Evolutionary conservation across 768 basidiomycete genomes (phyloP), one percentile per base, ranked within the genome.

Genomic region (Panaeolus cyanescens): DNA sequence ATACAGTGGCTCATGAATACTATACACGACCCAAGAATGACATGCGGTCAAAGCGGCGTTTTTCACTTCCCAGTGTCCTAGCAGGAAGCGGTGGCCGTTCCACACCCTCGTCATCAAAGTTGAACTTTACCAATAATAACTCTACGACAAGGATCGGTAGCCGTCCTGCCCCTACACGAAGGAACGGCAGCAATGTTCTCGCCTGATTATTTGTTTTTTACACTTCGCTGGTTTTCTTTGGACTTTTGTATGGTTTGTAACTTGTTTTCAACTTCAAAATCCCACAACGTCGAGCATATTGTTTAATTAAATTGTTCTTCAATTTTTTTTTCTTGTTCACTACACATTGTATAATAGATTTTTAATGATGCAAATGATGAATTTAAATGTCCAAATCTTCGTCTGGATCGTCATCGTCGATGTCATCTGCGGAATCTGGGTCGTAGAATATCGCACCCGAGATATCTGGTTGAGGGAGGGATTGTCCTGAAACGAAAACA

Each of bases 331-430:
- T 39, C 17, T 37, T 22, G 3, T 57, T 30, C 56, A 2, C 13
- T 34, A 36, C 12, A 8, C 8, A 57, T 59, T 59, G 45, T 50
- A 50, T 50, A 50, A 13, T 28, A 2, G 45, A 7, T 25, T 13
- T 50, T 13, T 10, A 50, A 50, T 5, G 2, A 42, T 25, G 3
- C 22, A 25, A 25, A 20, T 32, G 22, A 40, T 25, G 22, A 30
- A 54, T 20, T 71, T 68, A 95, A 60, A 95, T 91, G 68, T 96
- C 92, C 62, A 96, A 77, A 74, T 96, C 95, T 70, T 96, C 95
- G 66, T 97, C 95, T 20, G 95, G 95, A 78, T 97, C 95, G 59
- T 96, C 95, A 58, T 96, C 95, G 70, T 97, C 95, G 55, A 96
- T 85, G 65, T 97, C 95, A 69, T 97, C 95, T 28, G 91, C 94